These are phyloP conservation scores for Jatropha podagrica DNA, from an alignment of 441 rosid species.

Conservation along the genomic window DNA sequence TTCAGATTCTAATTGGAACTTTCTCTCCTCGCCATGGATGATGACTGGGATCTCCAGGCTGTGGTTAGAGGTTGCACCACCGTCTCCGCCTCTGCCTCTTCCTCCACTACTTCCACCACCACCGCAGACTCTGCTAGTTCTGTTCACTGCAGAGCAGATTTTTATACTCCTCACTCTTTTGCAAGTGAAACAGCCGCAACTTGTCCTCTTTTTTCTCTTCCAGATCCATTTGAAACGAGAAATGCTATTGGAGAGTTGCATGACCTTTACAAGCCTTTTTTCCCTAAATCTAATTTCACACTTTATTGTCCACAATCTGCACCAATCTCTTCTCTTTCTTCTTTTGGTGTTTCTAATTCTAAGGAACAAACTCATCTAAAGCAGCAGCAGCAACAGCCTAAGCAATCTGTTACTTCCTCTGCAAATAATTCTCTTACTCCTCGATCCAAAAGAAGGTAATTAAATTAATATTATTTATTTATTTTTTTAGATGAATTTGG, in stretches of 20 bases:
- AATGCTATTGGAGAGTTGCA: constrained; percentile 48
- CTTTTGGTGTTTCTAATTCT: constrained; percentile 30
- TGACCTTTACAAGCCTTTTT: constrained; percentile 74
- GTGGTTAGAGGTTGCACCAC: constrained; percentile 81
- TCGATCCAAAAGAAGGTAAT: constrained; percentile 86
- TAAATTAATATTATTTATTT: not conserved
- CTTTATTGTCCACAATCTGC: constrained; percentile 27
- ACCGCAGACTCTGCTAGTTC: constrained; percentile 22
- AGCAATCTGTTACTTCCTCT: constrained; percentile 42
- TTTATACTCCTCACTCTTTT: constrained; percentile 16
- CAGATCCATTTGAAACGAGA: constrained; percentile 42
- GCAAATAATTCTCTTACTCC: constrained; percentile 42
- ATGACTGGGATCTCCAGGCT: constrained; percentile 96
- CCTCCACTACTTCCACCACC: constrained; percentile 31
- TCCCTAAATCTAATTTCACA: constrained; percentile 36
- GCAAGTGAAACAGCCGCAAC: constrained; percentile 12
- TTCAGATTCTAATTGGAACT: constrained; percentile 30
- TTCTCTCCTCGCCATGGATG: constrained; percentile 49
- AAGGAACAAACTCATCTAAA: constrained; percentile 30
- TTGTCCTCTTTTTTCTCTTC: constrained; percentile 22
- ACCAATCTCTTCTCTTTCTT: constrained; percentile 41
- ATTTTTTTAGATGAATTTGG: not conserved
- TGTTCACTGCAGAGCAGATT: constrained; percentile 23
- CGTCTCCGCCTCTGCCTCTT: constrained; percentile 31
- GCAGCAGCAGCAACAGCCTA: constrained; percentile 28